A percentile compares a stretch with the other conserved stretches of the same genome.
Conservation (phyloP, 163 green algal species). For the Dunaliella salina region DNA sequence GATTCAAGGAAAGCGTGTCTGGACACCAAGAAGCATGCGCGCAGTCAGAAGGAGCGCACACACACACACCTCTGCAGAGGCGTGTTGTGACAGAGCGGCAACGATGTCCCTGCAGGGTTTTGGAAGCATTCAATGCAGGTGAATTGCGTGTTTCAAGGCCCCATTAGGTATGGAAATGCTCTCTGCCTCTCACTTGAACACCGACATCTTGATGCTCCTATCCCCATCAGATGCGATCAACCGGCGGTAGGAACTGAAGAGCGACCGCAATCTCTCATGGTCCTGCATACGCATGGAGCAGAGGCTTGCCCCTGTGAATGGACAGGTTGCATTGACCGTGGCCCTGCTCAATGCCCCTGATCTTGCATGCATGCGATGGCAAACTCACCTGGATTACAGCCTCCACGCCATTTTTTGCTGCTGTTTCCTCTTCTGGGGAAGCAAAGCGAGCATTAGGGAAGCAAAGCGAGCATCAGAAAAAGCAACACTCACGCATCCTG, state of each 20-base stretch:
- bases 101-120: background rate
- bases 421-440: background rate
- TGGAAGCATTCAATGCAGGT: too few relatives aligned
- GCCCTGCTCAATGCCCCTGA: background rate
- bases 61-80: background rate
- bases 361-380: too few relatives aligned
- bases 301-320: background rate
- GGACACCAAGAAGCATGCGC: too few relatives aligned
- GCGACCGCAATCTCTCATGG: background rate
- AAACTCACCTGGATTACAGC: background rate
- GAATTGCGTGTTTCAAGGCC: too few relatives aligned
- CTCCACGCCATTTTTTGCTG: background rate
- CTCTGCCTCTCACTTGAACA: background rate
- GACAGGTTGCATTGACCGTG: background rate
- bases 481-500: too few relatives aligned
- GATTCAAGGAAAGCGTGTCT: too few relatives aligned
- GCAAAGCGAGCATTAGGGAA: too few relatives aligned
- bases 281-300: background rate
- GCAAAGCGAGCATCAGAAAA: too few relatives aligned
- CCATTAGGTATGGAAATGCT: too few relatives aligned
- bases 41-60: too few relatives aligned
- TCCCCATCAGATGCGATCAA: background rate
- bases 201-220: background rate
- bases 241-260: background rate
- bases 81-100: background rate